Evolutionary conservation across 1,139 yeast genomes (phyloP), one percentile per base, ranked within the genome.

Genomic region (Geotrichum bryndzae): DNA sequence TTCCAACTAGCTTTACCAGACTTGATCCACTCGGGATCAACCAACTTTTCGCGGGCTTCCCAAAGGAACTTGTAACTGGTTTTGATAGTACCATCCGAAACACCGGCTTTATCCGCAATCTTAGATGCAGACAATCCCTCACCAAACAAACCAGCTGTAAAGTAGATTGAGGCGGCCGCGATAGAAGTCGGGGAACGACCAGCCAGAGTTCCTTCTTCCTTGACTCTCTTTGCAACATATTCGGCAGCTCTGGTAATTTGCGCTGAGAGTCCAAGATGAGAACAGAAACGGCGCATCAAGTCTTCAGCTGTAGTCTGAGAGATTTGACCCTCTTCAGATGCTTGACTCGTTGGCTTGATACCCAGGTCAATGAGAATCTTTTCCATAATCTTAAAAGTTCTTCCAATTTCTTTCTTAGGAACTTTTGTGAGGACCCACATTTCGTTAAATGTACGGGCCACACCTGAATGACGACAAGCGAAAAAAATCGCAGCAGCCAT

Each of bases 131-230:
- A 79, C 50, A 79, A 72, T 25, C 73, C 74, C 63, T 79, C 86
- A 48, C 90, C 90, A 74, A 91, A 92, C 29, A 94, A 79, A 18
- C 89, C 78, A 5, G 94, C 88, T 5, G 97, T 90, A 89, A 94
- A 87, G 76, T 92, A 94, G 59, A 94, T 92, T 3, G 95, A 96
- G 0, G 97, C 96, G 10, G 98, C 98, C 0, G 99, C 98, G 70
- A 94, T 90, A 48, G 99, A 92, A 59, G 94, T 92, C 41, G 99
- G 99, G 1, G 97, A 90, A 69, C 97, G 84, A 70, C 99, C 98
- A 10, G 96, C 98, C 72, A 94, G 81, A 41, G 95, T 96, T 60
- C 97, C 97, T 64, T 87, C 88, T 64, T 89, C 96, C 71, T 90
- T 90, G 70, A 96, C 90, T 66, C 86, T 82, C 72, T 91, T 84